Conservation (phyloP, 2,329 filamentous ascomycete genomes). For the Huntiella decipiens region DNA sequence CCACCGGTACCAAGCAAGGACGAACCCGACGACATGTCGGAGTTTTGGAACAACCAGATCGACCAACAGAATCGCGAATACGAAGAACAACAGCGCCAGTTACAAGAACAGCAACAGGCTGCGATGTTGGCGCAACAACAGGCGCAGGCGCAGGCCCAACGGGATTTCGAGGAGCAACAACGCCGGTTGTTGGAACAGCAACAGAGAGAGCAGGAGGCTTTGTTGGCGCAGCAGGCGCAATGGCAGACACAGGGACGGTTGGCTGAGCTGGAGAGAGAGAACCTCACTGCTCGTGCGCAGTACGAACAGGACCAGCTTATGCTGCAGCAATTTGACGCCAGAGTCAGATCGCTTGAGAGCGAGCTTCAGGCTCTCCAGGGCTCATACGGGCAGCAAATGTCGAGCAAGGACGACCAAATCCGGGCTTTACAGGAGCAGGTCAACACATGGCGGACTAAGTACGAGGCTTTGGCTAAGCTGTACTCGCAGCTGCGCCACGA, state of each 20-base stretch:
- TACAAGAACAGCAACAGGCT: constrained; percentile 73
- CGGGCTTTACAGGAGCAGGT: constrained; percentile 85
- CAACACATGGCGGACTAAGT: constrained; percentile 94
- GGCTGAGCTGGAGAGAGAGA: constrained; percentile 87
- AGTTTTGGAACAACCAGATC: constrained; percentile 94
- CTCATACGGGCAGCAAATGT: constrained; percentile 68
- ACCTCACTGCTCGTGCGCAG: constrained; percentile 80
- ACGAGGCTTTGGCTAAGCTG: constrained; percentile 86
- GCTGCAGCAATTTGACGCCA: constrained; percentile 88
- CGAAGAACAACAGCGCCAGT: constrained; percentile 74
- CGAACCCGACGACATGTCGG: constrained; percentile 80
- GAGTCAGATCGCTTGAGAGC: constrained; percentile 79
- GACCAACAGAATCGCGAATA: constrained; percentile 85
- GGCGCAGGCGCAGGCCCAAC: constrained; percentile 66
- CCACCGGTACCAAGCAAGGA: constrained; percentile 48
- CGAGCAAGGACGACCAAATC: constrained; percentile 89
- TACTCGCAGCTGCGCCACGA: constrained; percentile 93
- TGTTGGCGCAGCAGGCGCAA: constrained; percentile 72
- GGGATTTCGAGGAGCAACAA: constrained; percentile 94
- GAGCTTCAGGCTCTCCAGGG: constrained; percentile 67
- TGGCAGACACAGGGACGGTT: constrained; percentile 92
- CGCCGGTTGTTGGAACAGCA: constrained; percentile 74
- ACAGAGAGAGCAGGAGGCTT: constrained; percentile 71
- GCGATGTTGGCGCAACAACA: constrained; percentile 67
- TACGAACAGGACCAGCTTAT: constrained; percentile 95